Evolutionary conservation across 2,329 filamentous ascomycete species (phyloP).

Genomic region (Domatiomyces globalis): DNA sequence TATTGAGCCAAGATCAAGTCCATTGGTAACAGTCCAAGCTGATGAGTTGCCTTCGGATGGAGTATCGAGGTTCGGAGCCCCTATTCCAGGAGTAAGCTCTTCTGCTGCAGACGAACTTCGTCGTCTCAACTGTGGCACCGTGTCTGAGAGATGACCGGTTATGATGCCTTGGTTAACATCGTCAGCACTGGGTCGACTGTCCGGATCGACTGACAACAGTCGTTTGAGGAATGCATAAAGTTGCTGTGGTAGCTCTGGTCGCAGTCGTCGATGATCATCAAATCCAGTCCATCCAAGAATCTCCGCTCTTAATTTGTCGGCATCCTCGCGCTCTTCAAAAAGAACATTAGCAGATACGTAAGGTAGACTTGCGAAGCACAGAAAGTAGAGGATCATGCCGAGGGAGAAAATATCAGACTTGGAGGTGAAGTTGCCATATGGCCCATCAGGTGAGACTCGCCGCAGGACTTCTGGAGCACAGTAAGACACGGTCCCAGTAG

Average conservation of each 20-base stretch:
- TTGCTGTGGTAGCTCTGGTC: slow-evolving; percentile 70
- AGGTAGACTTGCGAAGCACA: slow-evolving; percentile 83
- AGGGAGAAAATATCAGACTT: slow-evolving; percentile 98
- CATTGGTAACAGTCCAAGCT: slow-evolving; percentile 1
- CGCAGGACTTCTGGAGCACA: slow-evolving; percentile 88
- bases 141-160: slow-evolving; percentile 35
- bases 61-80: slow-evolving; percentile 14
- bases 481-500: slow-evolving; percentile 93
- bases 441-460: slow-evolving; percentile 47
- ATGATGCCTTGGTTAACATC: slow-evolving; percentile 72
- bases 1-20: background rate
- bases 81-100: slow-evolving; percentile 14
- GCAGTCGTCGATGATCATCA: slow-evolving; percentile 56
- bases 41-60: slow-evolving; percentile 10
- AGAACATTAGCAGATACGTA: slow-evolving; percentile 72
- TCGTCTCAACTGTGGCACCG: slow-evolving; percentile 5
- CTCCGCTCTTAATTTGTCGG: slow-evolving; percentile 70
- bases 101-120: slow-evolving; percentile 4
- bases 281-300: slow-evolving; percentile 83
- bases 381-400: slow-evolving; percentile 96
- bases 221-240: slow-evolving; percentile 74
- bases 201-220: slow-evolving; percentile 63
- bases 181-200: slow-evolving; percentile 64
- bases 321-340: slow-evolving; percentile 82
- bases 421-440: slow-evolving; percentile 82